Base-by-base conservation (phyloP, 73 alveolate genomes). In the Paramecium pentaurelia region DNA sequence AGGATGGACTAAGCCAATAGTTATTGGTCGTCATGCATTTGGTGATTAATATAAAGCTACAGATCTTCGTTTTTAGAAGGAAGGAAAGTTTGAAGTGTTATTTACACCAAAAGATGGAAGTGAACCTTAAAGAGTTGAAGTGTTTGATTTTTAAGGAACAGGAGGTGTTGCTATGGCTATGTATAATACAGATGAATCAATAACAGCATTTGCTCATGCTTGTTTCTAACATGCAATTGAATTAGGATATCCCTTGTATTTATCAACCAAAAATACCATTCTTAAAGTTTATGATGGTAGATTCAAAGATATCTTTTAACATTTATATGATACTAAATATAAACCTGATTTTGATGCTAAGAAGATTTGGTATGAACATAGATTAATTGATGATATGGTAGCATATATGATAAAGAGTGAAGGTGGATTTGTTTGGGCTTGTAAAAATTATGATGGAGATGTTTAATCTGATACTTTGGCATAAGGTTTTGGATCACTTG, bases 371-470 rank as follows among this genome's bases (percentile, higher is more conserved):
- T 87, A 87, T 87, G 93, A 87, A 87, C 93, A 87, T 34, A 87
- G 97, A 73, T 94, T 95, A 25, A 96, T 96, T 64, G 98, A 96
- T 92, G 98, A 96, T 83, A 96, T 96, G 98, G 98, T 96, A 34
- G 98, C 98, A 64, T 92, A 93, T 51, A 95, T 92, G 89, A 85
- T 96, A 22, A 95, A 95, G 95, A 58, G 96, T 38, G 94, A 92
- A 64, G 99, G 99, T 10, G 99, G 99, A 27, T 77, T 95, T 93
- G 96, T 96, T 6, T 96, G 99, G 99, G 99, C 99, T 0, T 95
- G 97, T 93, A 96, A 96, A 77, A 96, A 96, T 92, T 96, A 96
- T 54, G 99, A 96, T 95, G 99, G 99, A 36, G 99, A 96, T 85
- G 99, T 96, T 4, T 90, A 95, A 73, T 86, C 96, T 30, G 99